Percentiles rank a stretch among this genome's conserved stretches.
phyloP scores from a whole-genome alignment of 768 basidiomycete species.

The Nidula microcarpa region DNA sequence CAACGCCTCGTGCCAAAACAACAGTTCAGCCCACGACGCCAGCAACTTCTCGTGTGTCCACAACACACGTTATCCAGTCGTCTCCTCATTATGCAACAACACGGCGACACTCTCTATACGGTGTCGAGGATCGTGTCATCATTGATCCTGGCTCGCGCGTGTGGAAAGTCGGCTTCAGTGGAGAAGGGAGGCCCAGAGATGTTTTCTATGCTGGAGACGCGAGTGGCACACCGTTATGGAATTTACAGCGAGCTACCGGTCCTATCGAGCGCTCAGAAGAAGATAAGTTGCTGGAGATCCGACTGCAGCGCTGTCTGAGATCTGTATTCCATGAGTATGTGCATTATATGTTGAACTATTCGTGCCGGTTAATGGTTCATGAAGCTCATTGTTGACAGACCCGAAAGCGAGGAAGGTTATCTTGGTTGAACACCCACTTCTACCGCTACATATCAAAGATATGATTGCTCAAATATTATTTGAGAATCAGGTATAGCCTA shows the following conservation, averaged over 20 bases:
- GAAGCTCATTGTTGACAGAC: constrained; percentile 87
- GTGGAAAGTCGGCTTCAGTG: constrained; percentile 98
- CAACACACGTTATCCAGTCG: constrained; percentile 48
- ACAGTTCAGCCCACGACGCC: constrained; percentile 48
- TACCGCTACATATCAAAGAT: constrained; percentile 87
- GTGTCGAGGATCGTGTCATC: constrained; percentile 92
- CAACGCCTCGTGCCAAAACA: constrained; percentile 36
- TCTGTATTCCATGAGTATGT: constrained; percentile 84
- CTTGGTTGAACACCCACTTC: constrained; percentile 82
- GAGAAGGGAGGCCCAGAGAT: constrained; percentile 87
- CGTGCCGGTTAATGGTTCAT: constrained; percentile 14
- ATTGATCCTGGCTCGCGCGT: constrained; percentile 92
- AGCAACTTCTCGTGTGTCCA: constrained; percentile 46
- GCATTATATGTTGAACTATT: not conserved
- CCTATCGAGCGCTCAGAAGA: constrained; percentile 64
- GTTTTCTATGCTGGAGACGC: constrained; percentile 64
- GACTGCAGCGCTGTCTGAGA: constrained; percentile 66
- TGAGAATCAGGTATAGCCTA: constrained; percentile 74
- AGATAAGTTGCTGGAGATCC: constrained; percentile 66
- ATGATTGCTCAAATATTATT: constrained; percentile 83
- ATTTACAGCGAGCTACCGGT: constrained; percentile 51
- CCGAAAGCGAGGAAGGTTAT: constrained; percentile 95
- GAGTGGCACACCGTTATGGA: constrained; percentile 53
- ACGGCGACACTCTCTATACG: constrained; percentile 90
- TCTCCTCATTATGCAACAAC: constrained; percentile 86